Evolutionary conservation across 1,284 basidiomycete genomes (phyloP).

Genomic region (Jaminaea rosea): DNA sequence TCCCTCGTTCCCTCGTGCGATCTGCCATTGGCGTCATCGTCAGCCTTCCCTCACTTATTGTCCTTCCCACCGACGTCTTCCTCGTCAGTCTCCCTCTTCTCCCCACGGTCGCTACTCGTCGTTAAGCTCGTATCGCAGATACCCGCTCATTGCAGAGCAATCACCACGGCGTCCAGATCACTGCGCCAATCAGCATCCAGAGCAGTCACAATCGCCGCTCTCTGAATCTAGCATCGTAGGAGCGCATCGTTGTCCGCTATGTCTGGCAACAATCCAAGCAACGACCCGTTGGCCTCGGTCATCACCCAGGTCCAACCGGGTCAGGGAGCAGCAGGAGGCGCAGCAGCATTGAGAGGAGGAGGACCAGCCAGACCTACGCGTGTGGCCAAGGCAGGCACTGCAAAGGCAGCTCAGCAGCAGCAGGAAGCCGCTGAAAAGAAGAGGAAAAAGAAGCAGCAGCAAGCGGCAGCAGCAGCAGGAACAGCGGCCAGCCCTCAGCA

Average conservation of each 20-base stretch:
- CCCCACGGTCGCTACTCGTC: neutral
- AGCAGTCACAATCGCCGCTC: neutral
- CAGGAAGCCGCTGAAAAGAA: slow-evolving; percentile 8
- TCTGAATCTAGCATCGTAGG: neutral
- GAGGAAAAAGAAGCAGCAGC: slow-evolving; percentile 16
- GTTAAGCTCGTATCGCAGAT: neutral
- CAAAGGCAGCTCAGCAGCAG: slow-evolving; percentile 8
- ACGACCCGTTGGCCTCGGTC: slow-evolving; percentile 19
- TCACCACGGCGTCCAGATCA: neutral
- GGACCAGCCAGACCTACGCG: slow-evolving; percentile 11
- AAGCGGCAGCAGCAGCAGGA: slow-evolving; percentile 1
- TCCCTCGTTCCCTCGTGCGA: too few species aligned
- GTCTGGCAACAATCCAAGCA: neutral
- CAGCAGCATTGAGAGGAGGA: slow-evolving; percentile 5
- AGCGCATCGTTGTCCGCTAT: too few species aligned
- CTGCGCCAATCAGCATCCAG: neutral
- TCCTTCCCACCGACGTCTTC: neutral
- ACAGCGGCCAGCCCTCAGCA: slow-evolving; percentile 1
- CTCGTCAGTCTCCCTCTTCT: neutral
- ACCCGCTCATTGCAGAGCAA: neutral
- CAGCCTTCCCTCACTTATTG: neutral
- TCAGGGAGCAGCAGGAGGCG: slow-evolving; percentile 8
- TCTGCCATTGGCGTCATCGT: neutral
- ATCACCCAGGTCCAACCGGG: slow-evolving; percentile 35
- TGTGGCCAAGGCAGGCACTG: slow-evolving; percentile 7